These are phyloP conservation scores for Xylariaceae sp. DNA, from an alignment of 2,329 filamentous ascomycete genomes.

Conservation along the genomic window DNA sequence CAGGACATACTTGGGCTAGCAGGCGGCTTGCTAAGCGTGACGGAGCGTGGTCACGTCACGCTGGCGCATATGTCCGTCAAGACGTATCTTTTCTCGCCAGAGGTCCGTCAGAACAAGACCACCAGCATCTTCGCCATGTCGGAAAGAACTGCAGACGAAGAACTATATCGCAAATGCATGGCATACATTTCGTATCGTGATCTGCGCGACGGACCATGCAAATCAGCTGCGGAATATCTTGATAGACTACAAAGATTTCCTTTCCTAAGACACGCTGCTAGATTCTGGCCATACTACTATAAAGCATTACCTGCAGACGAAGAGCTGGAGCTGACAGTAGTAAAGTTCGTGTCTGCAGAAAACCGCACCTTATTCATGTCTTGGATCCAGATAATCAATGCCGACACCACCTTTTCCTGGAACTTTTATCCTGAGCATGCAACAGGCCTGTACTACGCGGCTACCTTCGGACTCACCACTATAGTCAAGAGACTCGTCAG, in stretches of 20 bases:
- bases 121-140: conserved; percentile 1
- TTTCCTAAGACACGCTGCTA: conserved; percentile 6
- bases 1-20: conserved; percentile 6
- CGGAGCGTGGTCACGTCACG: conserved; percentile 4
- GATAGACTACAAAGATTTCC: conserved; percentile 1
- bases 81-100: conserved; percentile 6
- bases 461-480: conserved; percentile 8
- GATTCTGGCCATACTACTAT: conserved; percentile 12
- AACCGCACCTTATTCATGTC: conserved; percentile 9
- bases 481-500: background rate
- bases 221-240: background rate
- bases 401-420: conserved; percentile 5
- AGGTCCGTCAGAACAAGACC: background rate
- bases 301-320: background rate
- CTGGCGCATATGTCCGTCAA: conserved; percentile 12
- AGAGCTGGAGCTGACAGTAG: background rate
- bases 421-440: conserved; percentile 12
- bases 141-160: background rate
- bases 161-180: conserved; percentile 4
- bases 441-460: conserved; percentile 12
- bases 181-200: conserved; percentile 5
- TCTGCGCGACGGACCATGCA: conserved; percentile 3
- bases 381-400: conserved; percentile 10
- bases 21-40: conserved; percentile 6
- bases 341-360: background rate